Evolutionary conservation across 192 early-diverging fungal species (phyloP), one percentile per base, ranked within the genome.

Genomic region (Coemansia sp.): DNA sequence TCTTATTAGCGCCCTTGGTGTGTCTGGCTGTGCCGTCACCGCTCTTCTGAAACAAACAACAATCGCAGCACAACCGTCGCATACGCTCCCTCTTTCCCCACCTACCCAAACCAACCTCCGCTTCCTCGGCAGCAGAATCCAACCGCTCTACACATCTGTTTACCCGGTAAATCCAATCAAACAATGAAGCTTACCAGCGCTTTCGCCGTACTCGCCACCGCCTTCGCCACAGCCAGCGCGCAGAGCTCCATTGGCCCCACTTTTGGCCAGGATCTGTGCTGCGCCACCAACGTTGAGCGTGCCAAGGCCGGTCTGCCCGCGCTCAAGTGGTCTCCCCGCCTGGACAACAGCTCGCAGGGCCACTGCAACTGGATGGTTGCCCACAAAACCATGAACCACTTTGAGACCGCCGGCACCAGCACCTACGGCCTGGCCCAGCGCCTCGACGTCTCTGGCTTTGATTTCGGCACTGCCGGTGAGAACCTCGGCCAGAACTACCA

Each of bases 231-330:
- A 15, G 34, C 42, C 17, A 46, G 49, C 0, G 67, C 67, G 9
- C 54, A 47, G 32, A 34, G 15, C 28, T 39, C 36, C 26, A 38
- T 33, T 9, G 59, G 53, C 5, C 63, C 42, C 22, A 64, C 64
- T 9, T 15, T 39, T 1, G 60, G 62, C 9, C 55, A 65, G 55
- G 49, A 77, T 40, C 50, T 70, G 17, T 77, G 73, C 67, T 77
- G 73, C 17, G 66, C 66, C 8, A 40, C 67, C 62, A 77, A 77
- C 53, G 23, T n/a, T 9, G 36, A 52, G 42, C 73, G 73, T 9
- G 54, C 52, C 1, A 3, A 26, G 15, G 18, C 15, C 0, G 62
- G 62, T 0, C 47, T 65, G 9, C 23, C 37, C 1, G 25, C 58
- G n/a, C 53, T 56, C 42, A 53, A 60, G 56, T 75, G 72, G 72